Evolutionary conservation across 2,329 filamentous ascomycete species (phyloP), one percentile per base, ranked within the genome.

Genomic region (Colletotrichum eleusines): DNA sequence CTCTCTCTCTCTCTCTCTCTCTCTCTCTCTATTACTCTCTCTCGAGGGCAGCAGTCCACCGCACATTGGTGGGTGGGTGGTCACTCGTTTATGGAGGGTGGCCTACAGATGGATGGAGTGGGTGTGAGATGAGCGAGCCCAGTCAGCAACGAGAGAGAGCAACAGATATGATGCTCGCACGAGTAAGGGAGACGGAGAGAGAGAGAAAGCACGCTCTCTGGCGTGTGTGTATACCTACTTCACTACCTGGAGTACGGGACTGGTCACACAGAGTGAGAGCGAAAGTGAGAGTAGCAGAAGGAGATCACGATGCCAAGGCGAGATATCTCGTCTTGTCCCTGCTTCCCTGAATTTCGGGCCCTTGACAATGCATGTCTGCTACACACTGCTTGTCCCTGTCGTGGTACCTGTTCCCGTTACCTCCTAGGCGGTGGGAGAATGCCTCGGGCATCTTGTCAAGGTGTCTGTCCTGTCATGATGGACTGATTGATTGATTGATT

Each of bases 71-170:
- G 48, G 50, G 50, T 35, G 50, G 44, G 26, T 68, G 64, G 68
- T 61, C 64, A 46, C 64, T 71, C 38, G 57, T 58, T 66, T 61
- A 44, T 71, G 68, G 68, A 71, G 64, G 63, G 68, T 71, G 64
- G 63, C 64, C 68, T 64, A 68, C 51, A 68, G 38, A 67, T 58
- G 44, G 50, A 58, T 28, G 26, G 64, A 44, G 68, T 68, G 68
- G 64, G 68, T 68, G 64, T 68, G 57, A 48, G 60, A 31, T 53
- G 46, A 63, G 65, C 50, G 57, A 67, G 57, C 35, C 68, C 63
- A 63, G 63, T 71, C 63, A 53, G 68, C 63, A 44, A 54, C 61
- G 38, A 64, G 42, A 64, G 42, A 64, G 26, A 63, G 53, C 48
- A 38, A 28, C 33, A 55, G 57, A 54, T 55, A 28, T 51, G 26